phyloP scores from a whole-genome alignment of 2,329 filamentous ascomycete species.

The Alternaria sp. region DNA sequence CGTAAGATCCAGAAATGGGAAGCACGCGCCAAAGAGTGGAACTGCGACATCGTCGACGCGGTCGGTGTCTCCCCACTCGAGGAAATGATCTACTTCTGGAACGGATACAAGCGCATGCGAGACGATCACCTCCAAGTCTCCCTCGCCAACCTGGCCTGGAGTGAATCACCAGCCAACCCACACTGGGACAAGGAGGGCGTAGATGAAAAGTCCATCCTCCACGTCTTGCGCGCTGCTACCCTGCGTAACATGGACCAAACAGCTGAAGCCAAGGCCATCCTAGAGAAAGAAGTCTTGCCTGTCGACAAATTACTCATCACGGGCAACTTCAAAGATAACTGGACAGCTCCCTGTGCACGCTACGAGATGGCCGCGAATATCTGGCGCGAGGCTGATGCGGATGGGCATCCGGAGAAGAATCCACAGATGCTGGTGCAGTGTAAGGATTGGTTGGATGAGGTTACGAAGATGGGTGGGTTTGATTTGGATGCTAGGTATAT shows the following conservation, averaged over 20 bases:
- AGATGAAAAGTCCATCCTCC: conserved; percentile 69
- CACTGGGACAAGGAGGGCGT: conserved; percentile 59
- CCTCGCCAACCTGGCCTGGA: conserved; percentile 69
- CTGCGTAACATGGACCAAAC: conserved; percentile 68
- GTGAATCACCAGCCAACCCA: conserved; percentile 59
- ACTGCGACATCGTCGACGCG: conserved; percentile 73
- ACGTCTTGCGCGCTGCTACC: conserved; percentile 70
- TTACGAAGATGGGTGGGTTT: conserved; percentile 73
- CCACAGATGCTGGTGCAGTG: conserved; percentile 64
- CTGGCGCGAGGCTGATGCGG: conserved; percentile 69
- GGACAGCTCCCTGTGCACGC: conserved; percentile 73
- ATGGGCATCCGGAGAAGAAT: conserved; percentile 44
- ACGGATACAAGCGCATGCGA: conserved; percentile 82
- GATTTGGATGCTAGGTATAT: conserved; percentile 71
- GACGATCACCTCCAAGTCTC: conserved; percentile 68
- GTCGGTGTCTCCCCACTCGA: conserved; percentile 80
- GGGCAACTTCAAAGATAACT: conserved; percentile 70
- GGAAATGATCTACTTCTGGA: conserved; percentile 96
- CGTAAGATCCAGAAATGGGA: conserved; percentile 92
- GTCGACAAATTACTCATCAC: conserved; percentile 63
- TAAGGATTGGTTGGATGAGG: conserved; percentile 68
- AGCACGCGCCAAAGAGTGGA: conserved; percentile 70
- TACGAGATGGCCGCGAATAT: conserved; percentile 86
- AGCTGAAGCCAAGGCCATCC: conserved; percentile 68
- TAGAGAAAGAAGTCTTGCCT: conserved; percentile 68